Conservation (phyloP, 1,284 basidiomycete genomes). For the Sutorius eximius region DNA sequence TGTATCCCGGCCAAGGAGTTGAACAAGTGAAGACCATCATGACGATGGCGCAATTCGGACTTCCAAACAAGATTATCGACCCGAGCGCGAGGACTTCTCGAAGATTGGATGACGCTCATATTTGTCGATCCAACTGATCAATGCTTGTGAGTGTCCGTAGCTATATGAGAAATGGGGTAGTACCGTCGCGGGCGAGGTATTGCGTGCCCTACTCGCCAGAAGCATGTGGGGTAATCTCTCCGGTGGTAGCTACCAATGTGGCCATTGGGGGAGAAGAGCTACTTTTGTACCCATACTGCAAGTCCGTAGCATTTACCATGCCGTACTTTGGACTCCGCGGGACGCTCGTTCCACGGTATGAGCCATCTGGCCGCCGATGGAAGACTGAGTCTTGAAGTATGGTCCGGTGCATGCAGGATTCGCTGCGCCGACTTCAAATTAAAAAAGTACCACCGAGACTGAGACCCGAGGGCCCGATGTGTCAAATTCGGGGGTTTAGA, state of each 20-base stretch:
- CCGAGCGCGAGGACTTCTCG: too few relatives aligned
- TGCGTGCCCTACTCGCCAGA: neutral
- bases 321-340: slow-evolving; percentile 2
- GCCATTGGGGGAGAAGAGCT: too few relatives aligned
- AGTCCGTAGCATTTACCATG: neutral
- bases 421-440: neutral
- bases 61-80: too few relatives aligned
- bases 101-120: too few relatives aligned
- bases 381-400: neutral
- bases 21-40: too few relatives aligned
- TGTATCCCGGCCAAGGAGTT: too few relatives aligned
- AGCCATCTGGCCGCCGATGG: neutral
- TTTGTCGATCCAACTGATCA: too few relatives aligned
- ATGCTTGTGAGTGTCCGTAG: too few relatives aligned
- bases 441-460: neutral
- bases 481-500: neutral
- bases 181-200: too few relatives aligned
- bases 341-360: neutral
- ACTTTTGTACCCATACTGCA: neutral
- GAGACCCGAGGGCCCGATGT: neutral
- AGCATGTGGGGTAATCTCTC: neutral
- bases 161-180: too few relatives aligned
- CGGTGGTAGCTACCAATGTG: neutral
- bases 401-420: neutral
- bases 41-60: too few relatives aligned